These are phyloP conservation scores for Xylaria sp. DNA, from an alignment of 2,329 filamentous ascomycete genomes.

Conservation along the genomic window DNA sequence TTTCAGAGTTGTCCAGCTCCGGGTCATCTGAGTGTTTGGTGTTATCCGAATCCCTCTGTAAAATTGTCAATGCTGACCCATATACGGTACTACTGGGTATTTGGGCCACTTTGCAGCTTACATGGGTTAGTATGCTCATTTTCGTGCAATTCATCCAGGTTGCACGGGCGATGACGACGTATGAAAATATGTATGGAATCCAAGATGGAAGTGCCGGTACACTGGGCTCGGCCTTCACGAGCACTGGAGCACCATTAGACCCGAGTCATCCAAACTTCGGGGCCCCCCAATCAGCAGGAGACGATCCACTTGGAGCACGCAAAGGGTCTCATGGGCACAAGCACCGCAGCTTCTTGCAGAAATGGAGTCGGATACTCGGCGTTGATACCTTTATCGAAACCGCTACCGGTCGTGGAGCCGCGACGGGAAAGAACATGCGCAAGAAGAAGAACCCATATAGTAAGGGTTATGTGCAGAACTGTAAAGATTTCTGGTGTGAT, in stretches of 20 bases:
- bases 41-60: conserved; percentile 79
- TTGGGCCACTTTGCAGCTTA: conserved; percentile 86
- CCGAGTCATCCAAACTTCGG: conserved; percentile 71
- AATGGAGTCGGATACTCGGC: conserved; percentile 86
- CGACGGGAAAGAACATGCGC: conserved; percentile 61
- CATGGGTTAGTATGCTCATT: conserved; percentile 97
- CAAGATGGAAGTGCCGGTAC: conserved; percentile 64
- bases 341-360: conserved; percentile 75
- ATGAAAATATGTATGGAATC: conserved; percentile 92
- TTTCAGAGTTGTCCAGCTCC: conserved; percentile 65
- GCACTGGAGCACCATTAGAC: conserved; percentile 78
- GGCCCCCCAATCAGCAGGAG: conserved; percentile 55
- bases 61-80: conserved; percentile 79
- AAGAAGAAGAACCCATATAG: conserved; percentile 84
- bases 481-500: conserved; percentile 96
- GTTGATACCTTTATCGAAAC: conserved; percentile 95
- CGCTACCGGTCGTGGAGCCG: conserved; percentile 82
- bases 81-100: conserved; percentile 82
- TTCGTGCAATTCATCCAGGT: conserved; percentile 95
- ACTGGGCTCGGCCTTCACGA: conserved; percentile 79
- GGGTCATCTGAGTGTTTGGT: conserved; percentile 73
- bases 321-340: conserved; percentile 58
- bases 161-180: conserved; percentile 91
- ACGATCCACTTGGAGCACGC: conserved; percentile 53
- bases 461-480: conserved; percentile 85